Conservation (phyloP, 2,329 filamentous ascomycete genomes). For the Alternaria sp. region DNA sequence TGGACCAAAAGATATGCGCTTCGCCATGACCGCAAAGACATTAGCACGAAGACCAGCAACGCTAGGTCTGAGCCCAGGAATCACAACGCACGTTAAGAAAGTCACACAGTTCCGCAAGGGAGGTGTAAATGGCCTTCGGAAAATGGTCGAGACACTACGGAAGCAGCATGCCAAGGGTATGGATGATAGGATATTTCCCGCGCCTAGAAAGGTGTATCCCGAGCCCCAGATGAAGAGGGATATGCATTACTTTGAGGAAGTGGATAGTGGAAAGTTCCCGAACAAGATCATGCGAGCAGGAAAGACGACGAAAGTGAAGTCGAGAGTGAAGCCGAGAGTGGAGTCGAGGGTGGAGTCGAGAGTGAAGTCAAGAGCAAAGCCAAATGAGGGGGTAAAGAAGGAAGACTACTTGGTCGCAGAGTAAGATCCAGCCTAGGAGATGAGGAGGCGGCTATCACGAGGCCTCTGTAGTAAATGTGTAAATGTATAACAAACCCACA, state of each 20-base stretch:
- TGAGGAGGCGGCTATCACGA: slow-evolving; percentile 3
- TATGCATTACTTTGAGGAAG: slow-evolving; percentile 42
- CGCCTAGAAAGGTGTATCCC: slow-evolving; percentile 45
- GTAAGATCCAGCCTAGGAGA: background rate
- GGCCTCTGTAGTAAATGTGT: slow-evolving; percentile 11
- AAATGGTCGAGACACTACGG: slow-evolving; percentile 59
- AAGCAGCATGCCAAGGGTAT: slow-evolving; percentile 33
- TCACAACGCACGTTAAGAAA: slow-evolving; percentile 80
- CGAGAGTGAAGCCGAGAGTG: background rate
- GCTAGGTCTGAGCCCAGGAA: slow-evolving; percentile 72
- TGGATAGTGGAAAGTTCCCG: slow-evolving; percentile 33
- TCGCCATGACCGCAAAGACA: slow-evolving; percentile 89
- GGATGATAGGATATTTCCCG: slow-evolving; percentile 40
- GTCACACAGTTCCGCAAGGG: slow-evolving; percentile 76
- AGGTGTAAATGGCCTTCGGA: slow-evolving; percentile 73
- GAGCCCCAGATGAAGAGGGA: slow-evolving; percentile 38
- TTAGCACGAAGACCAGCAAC: slow-evolving; percentile 69
- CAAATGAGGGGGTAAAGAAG: slow-evolving; percentile 1
- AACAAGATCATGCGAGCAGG: slow-evolving; percentile 22
- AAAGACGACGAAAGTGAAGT: background rate
- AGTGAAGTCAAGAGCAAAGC: background rate
- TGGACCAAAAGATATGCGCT: slow-evolving; percentile 90
- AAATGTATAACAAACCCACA: slow-evolving; percentile 19
- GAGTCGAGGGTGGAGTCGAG: slow-evolving; percentile 2
- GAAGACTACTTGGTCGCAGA: slow-evolving; percentile 4